Conservation (phyloP, 106 monocot species). For the Vanilla planifolia region DNA sequence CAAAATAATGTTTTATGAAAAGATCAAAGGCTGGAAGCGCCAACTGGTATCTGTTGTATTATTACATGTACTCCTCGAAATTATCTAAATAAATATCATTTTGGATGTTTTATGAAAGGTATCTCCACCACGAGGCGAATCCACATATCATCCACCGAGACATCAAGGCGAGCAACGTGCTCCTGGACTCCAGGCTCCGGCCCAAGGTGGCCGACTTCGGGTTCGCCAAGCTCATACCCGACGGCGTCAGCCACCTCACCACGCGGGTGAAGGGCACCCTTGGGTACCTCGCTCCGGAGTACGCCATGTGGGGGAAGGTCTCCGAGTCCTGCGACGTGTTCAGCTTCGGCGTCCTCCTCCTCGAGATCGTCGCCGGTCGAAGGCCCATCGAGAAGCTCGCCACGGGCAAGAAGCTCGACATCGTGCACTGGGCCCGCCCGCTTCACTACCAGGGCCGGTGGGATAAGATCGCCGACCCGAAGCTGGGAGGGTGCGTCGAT, state of each 20-base stretch:
- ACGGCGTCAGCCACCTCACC: conserved; percentile 27
- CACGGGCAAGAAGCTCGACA: conserved; percentile 10
- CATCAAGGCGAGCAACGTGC: conserved; percentile 60
- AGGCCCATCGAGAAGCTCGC: conserved; percentile 34
- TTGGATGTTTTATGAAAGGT: conserved; percentile 2
- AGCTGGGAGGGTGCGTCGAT: conserved; percentile 11
- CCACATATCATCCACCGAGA: conserved; percentile 55
- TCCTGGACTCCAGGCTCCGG: conserved; percentile 34
- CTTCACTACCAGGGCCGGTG: conserved; percentile 8
- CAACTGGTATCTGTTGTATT: too few relatives aligned
- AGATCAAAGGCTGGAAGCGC: too few relatives aligned
- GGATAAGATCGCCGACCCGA: conserved; percentile 17
- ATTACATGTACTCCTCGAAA: too few relatives aligned
- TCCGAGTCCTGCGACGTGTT: conserved; percentile 36
- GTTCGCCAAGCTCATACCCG: conserved; percentile 40
- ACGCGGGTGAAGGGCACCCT: conserved; percentile 31
- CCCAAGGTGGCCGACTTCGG: conserved; percentile 42
- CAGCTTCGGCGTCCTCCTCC: conserved; percentile 37
- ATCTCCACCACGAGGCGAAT: conserved; percentile 30
- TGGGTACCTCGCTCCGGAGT: conserved; percentile 38
- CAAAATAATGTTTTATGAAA: too few relatives aligned
- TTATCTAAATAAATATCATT: not conserved
- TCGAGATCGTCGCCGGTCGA: conserved; percentile 33
- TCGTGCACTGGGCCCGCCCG: conserved; percentile 32
- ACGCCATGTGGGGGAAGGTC: conserved; percentile 37